Evolutionary conservation across 2,329 filamentous ascomycete genomes (phyloP).

Genomic region (Annulohypoxylon truncatum): DNA sequence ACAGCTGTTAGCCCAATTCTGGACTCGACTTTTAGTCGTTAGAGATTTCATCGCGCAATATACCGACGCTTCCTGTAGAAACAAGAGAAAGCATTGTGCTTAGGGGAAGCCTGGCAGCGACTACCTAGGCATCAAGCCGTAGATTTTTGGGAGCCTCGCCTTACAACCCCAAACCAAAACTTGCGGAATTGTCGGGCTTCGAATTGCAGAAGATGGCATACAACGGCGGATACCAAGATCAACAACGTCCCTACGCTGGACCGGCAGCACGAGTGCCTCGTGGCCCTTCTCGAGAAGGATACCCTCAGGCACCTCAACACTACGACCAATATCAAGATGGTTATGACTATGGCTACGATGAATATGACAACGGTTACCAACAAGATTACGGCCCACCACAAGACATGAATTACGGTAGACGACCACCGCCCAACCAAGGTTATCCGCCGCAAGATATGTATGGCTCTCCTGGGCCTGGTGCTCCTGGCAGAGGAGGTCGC

Average conservation of each 20-base stretch:
- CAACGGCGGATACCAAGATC: slow-evolving; percentile 59
- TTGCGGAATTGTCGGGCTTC: slow-evolving; percentile 3
- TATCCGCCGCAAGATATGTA: slow-evolving; percentile 61
- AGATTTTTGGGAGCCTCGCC: not conserved
- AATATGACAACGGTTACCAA: slow-evolving; percentile 56
- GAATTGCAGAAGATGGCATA: slow-evolving; percentile 60
- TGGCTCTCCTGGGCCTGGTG: slow-evolving; percentile 50
- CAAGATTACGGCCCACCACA: slow-evolving; percentile 56
- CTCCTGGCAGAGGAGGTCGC: slow-evolving; percentile 56
- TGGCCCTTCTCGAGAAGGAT: slow-evolving; percentile 43
- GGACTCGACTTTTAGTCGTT: not conserved
- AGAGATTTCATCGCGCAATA: slow-evolving; percentile 3
- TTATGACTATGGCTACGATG: slow-evolving; percentile 60
- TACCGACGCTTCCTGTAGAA: not conserved
- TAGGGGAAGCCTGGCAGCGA: slow-evolving; percentile 7
- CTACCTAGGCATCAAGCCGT: not conserved
- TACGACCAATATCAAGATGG: slow-evolving; percentile 61
- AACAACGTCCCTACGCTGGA: slow-evolving; percentile 62
- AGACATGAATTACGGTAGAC: slow-evolving; percentile 60
- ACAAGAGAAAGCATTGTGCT: slow-evolving; percentile 24
- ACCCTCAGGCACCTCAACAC: slow-evolving; percentile 48
- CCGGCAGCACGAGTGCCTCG: slow-evolving; percentile 56
- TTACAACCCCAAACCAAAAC: not conserved
- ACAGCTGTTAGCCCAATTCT: slow-evolving; percentile 15
- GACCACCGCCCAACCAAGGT: slow-evolving; percentile 52